Evolutionary conservation across 352 stramenopile species (phyloP).

Genomic region (Phytophthora ohioensis): DNA sequence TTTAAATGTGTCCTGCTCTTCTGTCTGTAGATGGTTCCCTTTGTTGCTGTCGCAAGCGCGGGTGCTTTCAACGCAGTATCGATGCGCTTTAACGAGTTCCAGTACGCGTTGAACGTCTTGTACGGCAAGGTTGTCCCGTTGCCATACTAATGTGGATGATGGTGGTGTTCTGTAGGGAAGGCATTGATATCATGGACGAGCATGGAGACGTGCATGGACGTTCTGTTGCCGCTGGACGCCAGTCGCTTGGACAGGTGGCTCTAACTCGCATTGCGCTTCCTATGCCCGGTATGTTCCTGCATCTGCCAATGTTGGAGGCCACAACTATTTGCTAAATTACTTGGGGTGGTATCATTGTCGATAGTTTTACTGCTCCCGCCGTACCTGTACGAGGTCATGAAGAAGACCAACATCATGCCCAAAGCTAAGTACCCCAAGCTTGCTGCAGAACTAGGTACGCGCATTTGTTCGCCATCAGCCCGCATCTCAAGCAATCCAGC

Average conservation of each 20-base stretch:
- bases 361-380: conserved; percentile 82
- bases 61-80: conserved; percentile 90
- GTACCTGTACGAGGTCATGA: conserved; percentile 83
- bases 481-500: not conserved
- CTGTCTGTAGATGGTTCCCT: conserved; percentile 80
- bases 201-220: conserved; percentile 82
- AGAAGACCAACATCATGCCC: conserved; percentile 80
- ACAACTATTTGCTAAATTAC: too few relatives aligned
- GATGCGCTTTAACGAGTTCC: conserved; percentile 89
- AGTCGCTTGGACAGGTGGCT: conserved; percentile 83
- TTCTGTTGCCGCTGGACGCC: conserved; percentile 77
- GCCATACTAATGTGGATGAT: conserved; percentile 9
- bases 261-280: conserved; percentile 82
- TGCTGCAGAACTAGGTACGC: conserved; percentile 76
- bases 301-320: too few relatives aligned
- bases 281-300: conserved; percentile 71
- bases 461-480: not conserved
- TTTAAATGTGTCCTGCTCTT: not conserved
- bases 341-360: too few relatives aligned
- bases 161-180: conserved; percentile 52
- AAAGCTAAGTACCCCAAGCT: conserved; percentile 76
- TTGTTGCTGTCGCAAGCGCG: conserved; percentile 82
- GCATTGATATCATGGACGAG: conserved; percentile 87
- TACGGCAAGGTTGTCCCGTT: conserved; percentile 1
- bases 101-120: conserved; percentile 50